These are phyloP conservation scores for Zygoascus meyerae DNA, from an alignment of 1,139 yeast genomes.

Conservation along the genomic window DNA sequence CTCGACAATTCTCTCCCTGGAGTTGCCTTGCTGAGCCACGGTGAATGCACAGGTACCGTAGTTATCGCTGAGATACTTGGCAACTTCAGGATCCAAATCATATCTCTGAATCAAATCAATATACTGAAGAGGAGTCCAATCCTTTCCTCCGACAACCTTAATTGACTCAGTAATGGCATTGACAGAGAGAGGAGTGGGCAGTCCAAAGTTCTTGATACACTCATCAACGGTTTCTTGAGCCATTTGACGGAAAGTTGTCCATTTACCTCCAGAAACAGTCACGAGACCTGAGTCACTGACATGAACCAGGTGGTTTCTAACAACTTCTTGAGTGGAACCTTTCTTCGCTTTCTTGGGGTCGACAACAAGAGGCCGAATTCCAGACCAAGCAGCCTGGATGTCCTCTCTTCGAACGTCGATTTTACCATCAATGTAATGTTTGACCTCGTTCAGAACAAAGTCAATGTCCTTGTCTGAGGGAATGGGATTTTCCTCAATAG, in stretches of 20 bases:
- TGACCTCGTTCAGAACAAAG: slow-evolving; percentile 81
- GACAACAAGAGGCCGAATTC: slow-evolving; percentile 89
- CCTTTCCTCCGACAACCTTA: slow-evolving; percentile 67
- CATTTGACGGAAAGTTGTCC: slow-evolving; percentile 99
- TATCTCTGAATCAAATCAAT: slow-evolving; percentile 80
- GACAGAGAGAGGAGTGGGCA: slow-evolving; percentile 36
- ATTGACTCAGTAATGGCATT: slow-evolving; percentile 59
- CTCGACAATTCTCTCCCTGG: slow-evolving; percentile 36
- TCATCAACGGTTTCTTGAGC: slow-evolving; percentile 89
- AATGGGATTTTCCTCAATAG: slow-evolving; percentile 54
- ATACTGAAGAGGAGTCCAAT: slow-evolving; percentile 61
- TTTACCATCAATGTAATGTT: slow-evolving; percentile 67
- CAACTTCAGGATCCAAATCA: slow-evolving; percentile 66
- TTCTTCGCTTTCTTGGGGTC: slow-evolving; percentile 57
- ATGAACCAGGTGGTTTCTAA: slow-evolving; percentile 80
- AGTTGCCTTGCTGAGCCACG: slow-evolving; percentile 53
- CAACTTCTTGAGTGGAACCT: slow-evolving; percentile 67
- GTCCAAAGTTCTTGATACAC: slow-evolving; percentile 50
- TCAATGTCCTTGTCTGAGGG: slow-evolving; percentile 88
- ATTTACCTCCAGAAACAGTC: slow-evolving; percentile 94
- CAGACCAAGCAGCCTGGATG: slow-evolving; percentile 94
- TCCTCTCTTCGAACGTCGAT: slow-evolving; percentile 87
- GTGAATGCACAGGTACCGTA: slow-evolving; percentile 79
- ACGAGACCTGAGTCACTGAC: slow-evolving; percentile 68
- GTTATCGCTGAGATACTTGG: slow-evolving; percentile 76